Percentiles rank a stretch among this genome's conserved stretches.
Evolutionary conservation across 1,139 yeast genomes (phyloP).

Genomic region (Geotrichum carabidarum): DNA sequence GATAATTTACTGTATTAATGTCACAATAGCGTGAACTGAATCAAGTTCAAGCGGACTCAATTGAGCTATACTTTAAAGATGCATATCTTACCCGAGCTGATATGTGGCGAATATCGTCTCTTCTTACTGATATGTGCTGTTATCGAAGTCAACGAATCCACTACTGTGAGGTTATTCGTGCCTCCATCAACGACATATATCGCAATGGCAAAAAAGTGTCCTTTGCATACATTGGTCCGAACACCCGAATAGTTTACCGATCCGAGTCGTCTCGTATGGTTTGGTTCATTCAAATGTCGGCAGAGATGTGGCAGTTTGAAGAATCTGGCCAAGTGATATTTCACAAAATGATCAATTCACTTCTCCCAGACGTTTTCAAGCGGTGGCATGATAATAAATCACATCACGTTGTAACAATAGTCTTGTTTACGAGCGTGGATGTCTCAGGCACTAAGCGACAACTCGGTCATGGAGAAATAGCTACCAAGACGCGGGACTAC

Average conservation of each 20-base stretch:
- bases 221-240: slow-evolving; percentile 62
- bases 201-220: slow-evolving; percentile 53
- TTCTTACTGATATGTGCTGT: slow-evolving; percentile 58
- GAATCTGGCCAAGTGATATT: slow-evolving; percentile 93
- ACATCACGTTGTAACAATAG: slow-evolving; percentile 87
- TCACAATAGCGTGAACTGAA: slow-evolving; percentile 33
- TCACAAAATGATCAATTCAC: slow-evolving; percentile 83
- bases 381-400: slow-evolving; percentile 83
- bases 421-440: slow-evolving; percentile 79
- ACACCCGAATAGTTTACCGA: slow-evolving; percentile 77
- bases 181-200: slow-evolving; percentile 63
- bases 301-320: slow-evolving; percentile 98
- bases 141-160: slow-evolving; percentile 60
- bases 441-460: slow-evolving; percentile 37
- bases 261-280: slow-evolving; percentile 85
- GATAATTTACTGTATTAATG: background rate
- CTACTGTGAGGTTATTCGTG: slow-evolving; percentile 59
- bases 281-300: slow-evolving; percentile 79
- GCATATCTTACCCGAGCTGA: slow-evolving; percentile 81
- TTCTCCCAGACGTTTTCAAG: slow-evolving; percentile 83
- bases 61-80: slow-evolving; percentile 79
- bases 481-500: slow-evolving; percentile 65
- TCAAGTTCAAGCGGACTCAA: slow-evolving; percentile 66
- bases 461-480: slow-evolving; percentile 60
- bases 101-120: slow-evolving; percentile 80